Evolutionary conservation across 495 filamentous ascomycete species (phyloP).

Genomic region (Penicillium tannophilum): DNA sequence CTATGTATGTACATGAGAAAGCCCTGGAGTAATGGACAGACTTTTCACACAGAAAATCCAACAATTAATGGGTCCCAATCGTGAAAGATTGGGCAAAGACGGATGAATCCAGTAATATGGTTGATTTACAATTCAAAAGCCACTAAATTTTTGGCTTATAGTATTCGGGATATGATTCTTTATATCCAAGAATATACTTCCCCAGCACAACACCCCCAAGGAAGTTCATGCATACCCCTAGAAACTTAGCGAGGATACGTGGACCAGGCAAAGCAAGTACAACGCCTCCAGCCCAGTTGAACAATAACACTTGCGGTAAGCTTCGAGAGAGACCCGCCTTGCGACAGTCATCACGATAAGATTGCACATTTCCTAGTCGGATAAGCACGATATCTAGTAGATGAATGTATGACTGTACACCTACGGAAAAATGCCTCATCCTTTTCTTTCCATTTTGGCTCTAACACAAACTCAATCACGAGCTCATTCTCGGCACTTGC

Average conservation of each 20-base stretch:
- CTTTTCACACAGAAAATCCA: too few species aligned
- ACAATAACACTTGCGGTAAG: slow-evolving; percentile 15
- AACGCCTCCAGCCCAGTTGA: slow-evolving; percentile 19
- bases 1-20: too few species aligned
- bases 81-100: too few species aligned
- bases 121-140: too few species aligned
- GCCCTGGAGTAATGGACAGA: too few species aligned
- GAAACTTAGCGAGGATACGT: not conserved
- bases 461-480: slow-evolving; percentile 15
- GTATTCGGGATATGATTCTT: slow-evolving; percentile 17
- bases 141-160: slow-evolving; percentile 8
- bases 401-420: not conserved
- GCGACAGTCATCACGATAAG: slow-evolving; percentile 21
- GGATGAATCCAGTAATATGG: too few species aligned
- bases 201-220: slow-evolving; percentile 15
- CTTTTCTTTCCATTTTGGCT: slow-evolving; percentile 9
- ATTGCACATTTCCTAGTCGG: slow-evolving; percentile 18
- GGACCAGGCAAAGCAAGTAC: slow-evolving; percentile 18
- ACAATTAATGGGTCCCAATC: too few species aligned
- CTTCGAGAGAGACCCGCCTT: slow-evolving; percentile 14
- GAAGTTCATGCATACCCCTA: slow-evolving; percentile 15
- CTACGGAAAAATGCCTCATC: slow-evolving; percentile 21
- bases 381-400: not conserved
- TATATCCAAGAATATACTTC: slow-evolving; percentile 20
- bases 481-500: slow-evolving; percentile 10